Conservation (phyloP, 2,329 filamentous ascomycete species). For the Boeremia exigua region DNA sequence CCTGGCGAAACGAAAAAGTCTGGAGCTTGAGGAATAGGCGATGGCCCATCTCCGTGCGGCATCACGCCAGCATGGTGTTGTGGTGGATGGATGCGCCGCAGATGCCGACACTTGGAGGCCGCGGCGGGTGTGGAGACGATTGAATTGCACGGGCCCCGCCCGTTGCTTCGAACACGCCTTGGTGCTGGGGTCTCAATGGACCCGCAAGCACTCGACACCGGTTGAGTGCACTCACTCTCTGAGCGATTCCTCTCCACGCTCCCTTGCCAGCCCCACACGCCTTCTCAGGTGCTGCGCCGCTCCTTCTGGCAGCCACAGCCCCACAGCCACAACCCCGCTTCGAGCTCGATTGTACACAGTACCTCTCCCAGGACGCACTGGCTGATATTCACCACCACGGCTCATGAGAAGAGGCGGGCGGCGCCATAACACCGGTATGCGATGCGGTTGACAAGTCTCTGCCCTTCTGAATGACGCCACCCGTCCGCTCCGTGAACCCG, state of each 20-base stretch:
- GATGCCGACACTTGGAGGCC: slow-evolving; percentile 10
- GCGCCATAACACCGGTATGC: slow-evolving; percentile 41
- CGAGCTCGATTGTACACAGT: slow-evolving; percentile 21
- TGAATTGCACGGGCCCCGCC: slow-evolving; percentile 7
- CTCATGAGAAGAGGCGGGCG: slow-evolving; percentile 45
- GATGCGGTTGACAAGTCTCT: slow-evolving; percentile 45
- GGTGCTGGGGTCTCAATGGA: slow-evolving; percentile 2
- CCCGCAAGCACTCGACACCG: slow-evolving; percentile 6
- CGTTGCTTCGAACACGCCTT: slow-evolving; percentile 8
- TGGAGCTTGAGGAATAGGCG: slow-evolving; percentile 15
- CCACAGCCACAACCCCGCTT: slow-evolving; percentile 25
- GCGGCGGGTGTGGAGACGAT: slow-evolving; percentile 7
- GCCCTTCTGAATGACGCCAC: slow-evolving; percentile 52
- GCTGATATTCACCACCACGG: slow-evolving; percentile 30
- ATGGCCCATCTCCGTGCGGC: slow-evolving; percentile 20
- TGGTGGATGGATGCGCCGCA: slow-evolving; percentile 7
- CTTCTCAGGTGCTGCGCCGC: slow-evolving; percentile 17
- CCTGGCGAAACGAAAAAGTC: slow-evolving; percentile 13
- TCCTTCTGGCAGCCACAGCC: slow-evolving; percentile 13
- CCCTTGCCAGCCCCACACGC: slow-evolving; percentile 20
- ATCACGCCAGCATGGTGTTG: slow-evolving; percentile 36
- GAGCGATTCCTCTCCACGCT: slow-evolving; percentile 9
- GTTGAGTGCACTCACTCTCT: slow-evolving; percentile 14
- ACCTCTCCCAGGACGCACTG: slow-evolving; percentile 16
- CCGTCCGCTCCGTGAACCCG: slow-evolving; percentile 49